Evolutionary conservation across 768 basidiomycete genomes (phyloP).

Genomic region (Mycena haematopus): DNA sequence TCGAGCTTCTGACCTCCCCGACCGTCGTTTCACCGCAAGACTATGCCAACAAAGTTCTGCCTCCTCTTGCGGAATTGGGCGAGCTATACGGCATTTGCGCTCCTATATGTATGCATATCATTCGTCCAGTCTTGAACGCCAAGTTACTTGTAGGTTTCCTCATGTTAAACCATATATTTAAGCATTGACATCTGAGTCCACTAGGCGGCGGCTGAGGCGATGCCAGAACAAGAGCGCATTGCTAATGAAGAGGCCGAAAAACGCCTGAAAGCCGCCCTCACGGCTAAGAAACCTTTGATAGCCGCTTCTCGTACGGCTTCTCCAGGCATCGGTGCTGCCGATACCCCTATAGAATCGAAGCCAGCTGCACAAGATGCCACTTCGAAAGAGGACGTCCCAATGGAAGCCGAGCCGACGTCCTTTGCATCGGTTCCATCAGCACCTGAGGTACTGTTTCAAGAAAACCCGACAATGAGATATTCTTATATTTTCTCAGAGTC

Average conservation of each 20-base stretch:
- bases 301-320: conserved; percentile 68
- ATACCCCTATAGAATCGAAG: conserved; percentile 34
- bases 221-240: conserved; percentile 71
- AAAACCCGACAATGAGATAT: background rate
- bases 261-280: conserved; percentile 79
- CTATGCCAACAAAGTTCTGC: conserved; percentile 77
- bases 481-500: conserved; percentile 51
- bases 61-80: conserved; percentile 75
- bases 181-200: conserved; percentile 11
- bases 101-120: conserved; percentile 92
- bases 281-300: conserved; percentile 73
- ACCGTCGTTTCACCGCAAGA: conserved; percentile 70
- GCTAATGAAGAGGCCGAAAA: conserved; percentile 82
- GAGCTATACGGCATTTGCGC: conserved; percentile 81
- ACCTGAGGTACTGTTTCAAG: conserved; percentile 43
- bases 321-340: conserved; percentile 49
- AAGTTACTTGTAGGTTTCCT: conserved; percentile 60
- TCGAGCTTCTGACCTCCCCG: conserved; percentile 84
- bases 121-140: conserved; percentile 79
- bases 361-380: conserved; percentile 32
- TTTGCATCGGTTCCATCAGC: conserved; percentile 35
- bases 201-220: conserved; percentile 65
- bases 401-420: conserved; percentile 57
- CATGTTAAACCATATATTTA: background rate
- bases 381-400: conserved; percentile 50